Percentiles rank a stretch among this genome's conserved stretches.
These are phyloP conservation scores for Spongiforma sp. DNA, from an alignment of 1,284 basidiomycete genomes.

Conservation along the genomic window DNA sequence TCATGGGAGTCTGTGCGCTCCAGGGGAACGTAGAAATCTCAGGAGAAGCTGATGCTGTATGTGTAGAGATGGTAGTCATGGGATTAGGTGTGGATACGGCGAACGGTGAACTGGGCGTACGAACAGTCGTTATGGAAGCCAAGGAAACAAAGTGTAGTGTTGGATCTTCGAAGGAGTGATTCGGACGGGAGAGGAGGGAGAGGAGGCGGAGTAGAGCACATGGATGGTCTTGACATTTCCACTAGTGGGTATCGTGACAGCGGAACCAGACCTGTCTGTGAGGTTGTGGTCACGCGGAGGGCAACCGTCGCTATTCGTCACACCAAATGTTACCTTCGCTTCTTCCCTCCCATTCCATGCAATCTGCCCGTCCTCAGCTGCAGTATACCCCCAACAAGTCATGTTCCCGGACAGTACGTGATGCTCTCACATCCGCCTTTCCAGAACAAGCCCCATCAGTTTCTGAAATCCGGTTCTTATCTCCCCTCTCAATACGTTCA, in stretches of 20 bases:
- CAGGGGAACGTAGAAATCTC: conserved; percentile 46
- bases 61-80: conserved; percentile 71
- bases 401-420: no score
- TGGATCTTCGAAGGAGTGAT: conserved; percentile 42
- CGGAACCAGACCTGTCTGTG: no score
- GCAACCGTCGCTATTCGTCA: no score
- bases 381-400: no score
- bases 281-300: no score
- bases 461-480: no score
- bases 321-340: no score
- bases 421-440: no score
- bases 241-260: conserved; percentile 45
- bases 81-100: conserved; percentile 58
- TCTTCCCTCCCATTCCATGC: no score
- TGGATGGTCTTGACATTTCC: conserved; percentile 46
- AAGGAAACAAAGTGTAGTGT: conserved; percentile 41
- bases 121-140: conserved; percentile 57
- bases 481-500: no score
- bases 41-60: conserved; percentile 59
- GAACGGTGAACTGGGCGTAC: conserved; percentile 49
- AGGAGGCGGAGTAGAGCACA: conserved; percentile 60
- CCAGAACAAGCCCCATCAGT: no score
- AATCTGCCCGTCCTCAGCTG: no score
- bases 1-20: conserved; percentile 50
- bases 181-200: conserved; percentile 67